Evolutionary conservation across 805 yeast genomes (phyloP).

Genomic region (Myxozyma geophila): DNA sequence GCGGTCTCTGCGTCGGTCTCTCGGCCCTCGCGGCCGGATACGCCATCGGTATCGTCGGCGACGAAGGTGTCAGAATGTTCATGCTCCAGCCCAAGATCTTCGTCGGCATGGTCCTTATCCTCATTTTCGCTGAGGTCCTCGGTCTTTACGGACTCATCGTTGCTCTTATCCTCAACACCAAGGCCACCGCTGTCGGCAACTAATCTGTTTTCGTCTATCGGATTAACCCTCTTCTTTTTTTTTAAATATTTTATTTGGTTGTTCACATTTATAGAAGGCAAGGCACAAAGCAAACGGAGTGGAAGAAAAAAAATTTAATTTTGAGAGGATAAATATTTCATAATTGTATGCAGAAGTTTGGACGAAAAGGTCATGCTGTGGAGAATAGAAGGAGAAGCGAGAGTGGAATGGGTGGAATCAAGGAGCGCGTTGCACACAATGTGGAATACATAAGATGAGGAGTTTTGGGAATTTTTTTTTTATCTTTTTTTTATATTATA

Average conservation of each 20-base stretch:
- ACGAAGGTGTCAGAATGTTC: conserved; percentile 84
- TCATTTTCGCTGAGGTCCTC: conserved; percentile 88
- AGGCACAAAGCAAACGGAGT: not conserved
- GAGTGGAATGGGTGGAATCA: not conserved
- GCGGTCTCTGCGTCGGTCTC: conserved; percentile 94
- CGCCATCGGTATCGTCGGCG: conserved; percentile 93
- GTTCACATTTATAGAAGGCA: conserved; percentile 3
- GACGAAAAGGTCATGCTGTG: not conserved
- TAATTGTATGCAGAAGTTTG: not conserved
- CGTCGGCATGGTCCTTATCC: conserved; percentile 86
- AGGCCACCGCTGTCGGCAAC: conserved; percentile 68
- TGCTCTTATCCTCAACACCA: conserved; percentile 94
- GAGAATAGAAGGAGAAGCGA: not conserved
- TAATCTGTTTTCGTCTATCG: not conserved
- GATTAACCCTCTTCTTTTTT: not conserved
- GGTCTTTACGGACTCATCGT: conserved; percentile 98
- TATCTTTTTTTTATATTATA: not conserved
- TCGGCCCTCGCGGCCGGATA: conserved; percentile 96
- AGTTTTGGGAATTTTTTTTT: conserved; percentile 8
- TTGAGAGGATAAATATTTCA: not conserved
- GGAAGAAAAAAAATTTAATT: not conserved
- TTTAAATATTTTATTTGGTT: not conserved
- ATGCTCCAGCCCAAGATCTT: conserved; percentile 88
- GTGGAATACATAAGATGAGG: conserved; percentile 4
- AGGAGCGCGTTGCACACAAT: not conserved